Conservation (phyloP, 192 early-diverging fungal species). For the Thoreauomyces humboldtii region DNA sequence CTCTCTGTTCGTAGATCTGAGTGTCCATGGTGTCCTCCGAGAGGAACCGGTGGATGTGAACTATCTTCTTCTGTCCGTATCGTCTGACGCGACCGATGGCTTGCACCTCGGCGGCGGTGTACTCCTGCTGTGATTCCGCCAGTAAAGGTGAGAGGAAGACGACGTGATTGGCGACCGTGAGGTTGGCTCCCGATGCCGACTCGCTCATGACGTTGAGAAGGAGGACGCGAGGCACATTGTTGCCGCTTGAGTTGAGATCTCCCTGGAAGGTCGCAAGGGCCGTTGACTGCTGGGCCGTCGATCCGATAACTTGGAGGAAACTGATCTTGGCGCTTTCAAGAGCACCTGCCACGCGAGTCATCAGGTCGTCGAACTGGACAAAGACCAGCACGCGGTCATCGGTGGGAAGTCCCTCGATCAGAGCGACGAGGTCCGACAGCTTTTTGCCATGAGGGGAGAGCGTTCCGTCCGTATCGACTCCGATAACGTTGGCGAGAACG, state of each 20-base stretch:
- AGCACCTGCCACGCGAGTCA: slow-evolving; percentile 34
- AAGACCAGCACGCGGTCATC: slow-evolving; percentile 43
- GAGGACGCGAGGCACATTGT: slow-evolving; percentile 24
- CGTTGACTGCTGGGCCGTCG: slow-evolving; percentile 20
- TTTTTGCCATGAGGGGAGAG: slow-evolving; percentile 32
- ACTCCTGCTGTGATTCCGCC: slow-evolving; percentile 30
- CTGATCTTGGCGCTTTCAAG: slow-evolving; percentile 28
- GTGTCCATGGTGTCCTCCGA: slow-evolving; percentile 39
- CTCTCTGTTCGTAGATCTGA: slow-evolving; percentile 32
- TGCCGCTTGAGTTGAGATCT: slow-evolving; percentile 1
- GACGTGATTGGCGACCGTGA: slow-evolving; percentile 46
- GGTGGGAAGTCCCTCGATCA: slow-evolving; percentile 26
- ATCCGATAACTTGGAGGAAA: slow-evolving; percentile 37
- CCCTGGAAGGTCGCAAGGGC: slow-evolving; percentile 36
- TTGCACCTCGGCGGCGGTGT: slow-evolving; percentile 39
- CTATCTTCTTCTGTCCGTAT: slow-evolving; percentile 46
- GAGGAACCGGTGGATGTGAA: slow-evolving; percentile 37
- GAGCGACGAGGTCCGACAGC: slow-evolving; percentile 22
- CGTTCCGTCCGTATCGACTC: slow-evolving; percentile 14
- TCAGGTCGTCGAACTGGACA: slow-evolving; percentile 42
- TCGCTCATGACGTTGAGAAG: slow-evolving; percentile 44
- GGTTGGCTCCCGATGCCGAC: slow-evolving; percentile 44
- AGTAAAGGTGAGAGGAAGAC: slow-evolving; percentile 43
- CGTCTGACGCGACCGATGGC: slow-evolving; percentile 44
- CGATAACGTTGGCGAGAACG: slow-evolving; percentile 24